phyloP scores from a whole-genome alignment of 805 yeast species.

The Barnettozyma siamensis region DNA sequence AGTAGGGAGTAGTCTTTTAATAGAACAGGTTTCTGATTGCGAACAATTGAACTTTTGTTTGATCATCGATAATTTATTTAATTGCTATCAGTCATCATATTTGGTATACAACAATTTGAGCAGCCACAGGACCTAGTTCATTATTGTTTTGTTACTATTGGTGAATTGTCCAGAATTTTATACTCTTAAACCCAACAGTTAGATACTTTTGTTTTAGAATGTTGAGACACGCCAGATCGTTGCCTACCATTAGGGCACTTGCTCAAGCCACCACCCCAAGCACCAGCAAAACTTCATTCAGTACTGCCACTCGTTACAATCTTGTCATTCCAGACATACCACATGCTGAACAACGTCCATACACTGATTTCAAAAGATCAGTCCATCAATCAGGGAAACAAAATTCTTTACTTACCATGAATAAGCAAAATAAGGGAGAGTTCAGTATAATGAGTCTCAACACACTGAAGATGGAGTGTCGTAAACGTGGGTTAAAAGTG shows the following conservation, averaged over 20 bases:
- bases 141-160: too few species aligned
- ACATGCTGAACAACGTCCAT: conserved; percentile 12
- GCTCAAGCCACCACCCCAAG: conserved; percentile 10
- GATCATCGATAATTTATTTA: too few species aligned
- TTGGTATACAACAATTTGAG: too few species aligned
- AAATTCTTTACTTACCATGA: conserved; percentile 20
- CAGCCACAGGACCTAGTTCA: too few species aligned
- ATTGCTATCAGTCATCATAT: too few species aligned
- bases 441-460: conserved; percentile 42
- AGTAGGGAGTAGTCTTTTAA: too few species aligned
- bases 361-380: conserved; percentile 15
- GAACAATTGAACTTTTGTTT: too few species aligned
- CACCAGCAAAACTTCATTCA: conserved; percentile 8
- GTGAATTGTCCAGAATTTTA: too few species aligned
- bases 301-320: conserved; percentile 16
- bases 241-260: conserved; percentile 21
- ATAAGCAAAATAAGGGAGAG: conserved; percentile 18
- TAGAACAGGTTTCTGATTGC: too few species aligned
- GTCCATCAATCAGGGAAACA: conserved; percentile 28
- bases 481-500: conserved; percentile 51
- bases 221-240: conserved; percentile 26
- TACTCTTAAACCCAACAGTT: too few species aligned
- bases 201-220: too few species aligned
- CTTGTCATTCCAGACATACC: conserved; percentile 21
- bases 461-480: conserved; percentile 53